Base-by-base conservation (phyloP, 192 early-diverging fungal genomes). In the Coemansia aciculifera region DNA sequence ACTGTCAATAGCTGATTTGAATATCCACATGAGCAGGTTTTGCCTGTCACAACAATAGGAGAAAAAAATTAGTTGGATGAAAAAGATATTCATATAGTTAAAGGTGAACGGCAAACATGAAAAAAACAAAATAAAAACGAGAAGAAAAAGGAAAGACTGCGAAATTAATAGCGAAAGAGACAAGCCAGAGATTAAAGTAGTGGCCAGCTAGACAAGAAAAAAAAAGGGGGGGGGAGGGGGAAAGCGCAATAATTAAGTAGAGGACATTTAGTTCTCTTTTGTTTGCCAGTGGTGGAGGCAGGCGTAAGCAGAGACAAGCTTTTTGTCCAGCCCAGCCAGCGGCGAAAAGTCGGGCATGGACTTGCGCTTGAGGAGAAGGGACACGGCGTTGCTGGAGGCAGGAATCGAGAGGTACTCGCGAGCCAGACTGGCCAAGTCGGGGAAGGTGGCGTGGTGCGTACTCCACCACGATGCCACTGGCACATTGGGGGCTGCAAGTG, bases 361-460 rank as follows among this genome's bases (percentile, higher is more conserved):
- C 44, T 29, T 44, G 19, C 61, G 66, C 36, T 49, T 60, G 12
- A 82, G 61, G 10, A 77, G 44, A 2, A 62, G 40, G 0, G 79
- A 48, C 13, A 66, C 32, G 1, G 63, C 31, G 31, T 66, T 46
- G 68, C 79, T 71, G 38, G 73, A 64, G 0, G 79, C 74, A 0
- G 79, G 61, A 38, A 82, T 77, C 29, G 79, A 56, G 36, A 77
- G 64, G 36, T 82, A 82, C 64, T 82, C 79, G 21, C 72, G 68
- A 15, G 68, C 79, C 32, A 77, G 64, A 32, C 62, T 69, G 11
- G 74, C 52, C 56, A 82, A 62, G 3, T 51, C 65, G 4, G 79
- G 79, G 59, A 73, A 77, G 5, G 71, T 71, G 4, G 65, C 64
- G 27, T 59, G 44, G 67, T 82, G 74, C 34, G 72, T 46, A 9